Evolutionary conservation across 352 stramenopile species (phyloP).

Genomic region (Globisporangium viniferum): DNA sequence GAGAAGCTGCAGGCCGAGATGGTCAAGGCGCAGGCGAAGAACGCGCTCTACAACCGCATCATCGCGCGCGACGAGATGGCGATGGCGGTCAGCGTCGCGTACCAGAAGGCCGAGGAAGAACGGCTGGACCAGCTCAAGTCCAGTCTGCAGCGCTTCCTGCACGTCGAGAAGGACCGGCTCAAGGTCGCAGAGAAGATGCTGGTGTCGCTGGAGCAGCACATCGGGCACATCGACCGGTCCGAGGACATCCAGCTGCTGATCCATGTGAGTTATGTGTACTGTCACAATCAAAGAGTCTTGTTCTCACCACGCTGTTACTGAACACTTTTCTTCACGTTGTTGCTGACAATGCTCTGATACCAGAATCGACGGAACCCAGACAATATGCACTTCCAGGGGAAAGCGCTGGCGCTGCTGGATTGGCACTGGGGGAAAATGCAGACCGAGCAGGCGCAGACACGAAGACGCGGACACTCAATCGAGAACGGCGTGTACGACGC

Average conservation of each 20-base stretch:
- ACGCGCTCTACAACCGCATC: constrained; percentile 75
- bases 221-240: constrained; percentile 57
- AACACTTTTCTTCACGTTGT: not conserved
- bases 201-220: constrained; percentile 47
- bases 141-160: constrained; percentile 65
- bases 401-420: constrained; percentile 79
- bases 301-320: not conserved
- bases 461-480: constrained; percentile 12
- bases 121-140: constrained; percentile 71
- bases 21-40: constrained; percentile 62
- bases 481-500: constrained; percentile 17
- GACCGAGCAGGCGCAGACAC: constrained; percentile 20
- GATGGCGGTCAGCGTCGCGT: constrained; percentile 87
- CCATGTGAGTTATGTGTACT: constrained; percentile 30
- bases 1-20: constrained; percentile 59
- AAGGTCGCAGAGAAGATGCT: constrained; percentile 65
- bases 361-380: constrained; percentile 76
- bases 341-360: not conserved
- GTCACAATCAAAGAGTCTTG: not conserved
- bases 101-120: constrained; percentile 84
- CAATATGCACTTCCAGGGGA: constrained; percentile 88
- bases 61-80: constrained; percentile 84
- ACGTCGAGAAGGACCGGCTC: constrained; percentile 75
- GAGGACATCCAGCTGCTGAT: constrained; percentile 86
- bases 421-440: constrained; percentile 78